phyloP scores from a whole-genome alignment of 768 basidiomycete genomes.

The Mycena kentingensis region DNA sequence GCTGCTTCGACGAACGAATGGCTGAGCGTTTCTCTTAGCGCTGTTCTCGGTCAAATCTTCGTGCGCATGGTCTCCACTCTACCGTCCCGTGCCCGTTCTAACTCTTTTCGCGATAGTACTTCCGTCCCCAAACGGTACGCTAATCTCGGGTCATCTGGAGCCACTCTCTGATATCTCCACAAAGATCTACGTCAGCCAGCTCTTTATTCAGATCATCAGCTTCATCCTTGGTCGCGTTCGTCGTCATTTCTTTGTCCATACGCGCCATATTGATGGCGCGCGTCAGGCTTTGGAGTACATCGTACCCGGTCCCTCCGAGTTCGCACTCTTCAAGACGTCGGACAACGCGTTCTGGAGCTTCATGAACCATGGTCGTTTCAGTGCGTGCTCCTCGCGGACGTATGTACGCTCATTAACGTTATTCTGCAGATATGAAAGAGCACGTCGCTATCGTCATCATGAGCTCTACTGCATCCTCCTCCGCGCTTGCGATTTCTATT shows the following conservation, averaged over 20 bases:
- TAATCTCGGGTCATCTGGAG: neutral
- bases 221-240: conserved; percentile 44
- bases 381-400: conserved; percentile 33
- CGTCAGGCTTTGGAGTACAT: conserved; percentile 34
- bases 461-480: conserved; percentile 52
- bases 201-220: conserved; percentile 47
- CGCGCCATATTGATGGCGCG: neutral
- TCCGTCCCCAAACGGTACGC: conserved; percentile 41
- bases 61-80: conserved; percentile 23
- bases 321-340: conserved; percentile 24
- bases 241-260: neutral
- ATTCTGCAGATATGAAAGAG: conserved; percentile 46
- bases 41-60: conserved; percentile 41
- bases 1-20: neutral
- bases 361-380: conserved; percentile 56
- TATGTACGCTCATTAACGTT: neutral
- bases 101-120: conserved; percentile 36
- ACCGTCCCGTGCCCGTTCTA: neutral
- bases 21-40: conserved; percentile 20
- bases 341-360: conserved; percentile 43
- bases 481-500: conserved; percentile 54
- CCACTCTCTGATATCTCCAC: neutral
- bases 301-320: conserved; percentile 26
- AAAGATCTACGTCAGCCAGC: conserved; percentile 39
- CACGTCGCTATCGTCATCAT: conserved; percentile 59